Conservation (phyloP, 2,329 filamentous ascomycete genomes). For the Botrytis deweyae region DNA sequence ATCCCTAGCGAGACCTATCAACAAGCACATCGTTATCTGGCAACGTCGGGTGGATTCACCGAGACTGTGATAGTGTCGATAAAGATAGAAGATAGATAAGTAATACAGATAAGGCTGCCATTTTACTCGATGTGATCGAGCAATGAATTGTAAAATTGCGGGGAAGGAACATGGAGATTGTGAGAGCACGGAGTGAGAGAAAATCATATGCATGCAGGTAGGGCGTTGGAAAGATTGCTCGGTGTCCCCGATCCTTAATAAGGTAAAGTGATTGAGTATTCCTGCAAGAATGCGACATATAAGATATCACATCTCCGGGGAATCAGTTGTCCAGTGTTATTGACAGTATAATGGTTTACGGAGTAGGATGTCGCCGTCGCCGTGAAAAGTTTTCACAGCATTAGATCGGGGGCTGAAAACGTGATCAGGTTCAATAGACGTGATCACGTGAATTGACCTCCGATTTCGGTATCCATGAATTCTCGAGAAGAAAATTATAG, state of each 20-base stretch:
- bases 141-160: conserved; percentile 20
- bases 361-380: neutral
- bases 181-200: neutral
- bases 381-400: neutral
- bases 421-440: neutral
- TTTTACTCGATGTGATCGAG: conserved; percentile 24
- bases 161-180: neutral
- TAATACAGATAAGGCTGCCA: conserved; percentile 19
- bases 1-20: conserved; percentile 17
- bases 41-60: conserved; percentile 3
- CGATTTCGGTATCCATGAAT: neutral
- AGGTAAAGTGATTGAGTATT: neutral
- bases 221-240: neutral
- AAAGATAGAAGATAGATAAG: conserved; percentile 6
- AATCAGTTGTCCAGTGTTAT: neutral
- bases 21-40: conserved; percentile 13
- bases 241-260: neutral
- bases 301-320: neutral
- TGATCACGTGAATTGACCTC: neutral
- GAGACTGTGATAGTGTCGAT: neutral
- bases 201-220: neutral
- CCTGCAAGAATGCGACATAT: neutral
- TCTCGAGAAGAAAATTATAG: neutral
- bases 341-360: neutral
- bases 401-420: neutral